Percentiles rank a stretch among this genome's conserved stretches.
Conservation (phyloP, 441 rosid genomes). For the Brassica balearica region DNA sequence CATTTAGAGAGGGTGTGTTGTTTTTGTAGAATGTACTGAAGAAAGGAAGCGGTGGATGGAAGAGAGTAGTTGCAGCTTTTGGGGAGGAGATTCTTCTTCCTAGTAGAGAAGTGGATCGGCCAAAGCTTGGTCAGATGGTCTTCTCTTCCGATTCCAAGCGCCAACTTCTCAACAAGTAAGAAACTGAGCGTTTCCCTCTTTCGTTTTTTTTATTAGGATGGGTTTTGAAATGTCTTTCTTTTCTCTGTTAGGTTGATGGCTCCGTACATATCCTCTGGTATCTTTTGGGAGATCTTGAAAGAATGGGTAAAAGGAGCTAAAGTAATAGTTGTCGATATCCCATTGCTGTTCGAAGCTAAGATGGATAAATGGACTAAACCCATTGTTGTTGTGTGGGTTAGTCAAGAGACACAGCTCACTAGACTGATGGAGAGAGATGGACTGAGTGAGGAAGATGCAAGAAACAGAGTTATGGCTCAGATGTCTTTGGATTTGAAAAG, state of each 20-base stretch:
- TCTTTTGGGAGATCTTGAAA: constrained; percentile 62
- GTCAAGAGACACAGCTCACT: constrained; percentile 39
- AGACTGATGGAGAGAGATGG: constrained; percentile 44
- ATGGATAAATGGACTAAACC: constrained; percentile 83
- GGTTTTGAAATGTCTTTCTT: neutral
- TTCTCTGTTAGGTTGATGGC: constrained; percentile 60
- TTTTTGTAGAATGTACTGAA: constrained; percentile 70
- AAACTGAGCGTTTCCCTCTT: neutral
- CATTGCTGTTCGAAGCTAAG: constrained; percentile 79
- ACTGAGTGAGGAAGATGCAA: constrained; percentile 41
- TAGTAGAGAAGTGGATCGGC: constrained; percentile 57
- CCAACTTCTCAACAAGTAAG: constrained; percentile 77
- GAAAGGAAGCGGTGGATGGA: constrained; percentile 80
- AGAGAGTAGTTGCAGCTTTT: constrained; percentile 74
- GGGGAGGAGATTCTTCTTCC: constrained; percentile 73
- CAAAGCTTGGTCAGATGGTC: constrained; percentile 80
- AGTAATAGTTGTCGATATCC: constrained; percentile 70
- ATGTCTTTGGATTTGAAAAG: constrained; percentile 74
- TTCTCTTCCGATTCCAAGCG: constrained; percentile 82
- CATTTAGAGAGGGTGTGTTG: neutral
- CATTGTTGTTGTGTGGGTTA: constrained; percentile 52
- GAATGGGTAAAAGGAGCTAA: constrained; percentile 69
- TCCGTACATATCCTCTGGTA: constrained; percentile 76
- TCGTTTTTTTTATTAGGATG: neutral
- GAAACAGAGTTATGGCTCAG: constrained; percentile 70